Evolutionary conservation across 2,329 filamentous ascomycete species (phyloP).

Genomic region (Neopestalotiopsis sp.): DNA sequence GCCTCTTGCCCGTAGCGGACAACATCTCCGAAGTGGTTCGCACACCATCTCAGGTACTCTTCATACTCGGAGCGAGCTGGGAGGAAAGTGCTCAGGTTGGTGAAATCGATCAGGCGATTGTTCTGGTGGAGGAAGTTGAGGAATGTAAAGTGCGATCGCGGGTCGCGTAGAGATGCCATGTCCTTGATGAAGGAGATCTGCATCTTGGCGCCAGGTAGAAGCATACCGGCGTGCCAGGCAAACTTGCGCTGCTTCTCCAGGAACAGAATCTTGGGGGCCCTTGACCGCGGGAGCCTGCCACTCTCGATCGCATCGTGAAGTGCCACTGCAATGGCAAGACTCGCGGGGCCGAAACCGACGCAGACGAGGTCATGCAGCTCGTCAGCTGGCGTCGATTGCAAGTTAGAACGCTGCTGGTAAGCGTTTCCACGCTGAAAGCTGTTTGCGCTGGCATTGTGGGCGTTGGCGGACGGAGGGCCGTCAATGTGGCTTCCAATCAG

Average conservation of each 20-base stretch:
- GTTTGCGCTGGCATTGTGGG: constrained; percentile 12
- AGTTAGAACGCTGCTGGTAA: constrained; percentile 41
- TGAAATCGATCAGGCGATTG: constrained; percentile 84
- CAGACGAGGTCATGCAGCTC: constrained; percentile 85
- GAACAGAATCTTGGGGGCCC: constrained; percentile 77
- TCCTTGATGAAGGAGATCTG: constrained; percentile 98
- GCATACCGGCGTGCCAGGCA: constrained; percentile 95
- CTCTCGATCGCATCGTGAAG: constrained; percentile 78
- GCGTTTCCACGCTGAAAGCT: constrained; percentile 12
- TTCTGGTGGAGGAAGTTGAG: constrained; percentile 90
- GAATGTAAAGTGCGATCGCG: constrained; percentile 91
- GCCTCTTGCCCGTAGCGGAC: constrained; percentile 84
- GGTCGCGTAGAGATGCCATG: constrained; percentile 86
- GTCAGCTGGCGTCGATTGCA: constrained; percentile 60
- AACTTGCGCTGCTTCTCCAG: constrained; percentile 85
- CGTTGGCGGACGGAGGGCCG: constrained; percentile 20
- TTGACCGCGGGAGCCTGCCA: constrained; percentile 46
- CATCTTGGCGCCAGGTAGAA: constrained; percentile 92
- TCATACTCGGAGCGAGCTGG: constrained; percentile 89
- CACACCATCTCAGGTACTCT: constrained; percentile 94
- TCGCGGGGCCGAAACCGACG: constrained; percentile 91
- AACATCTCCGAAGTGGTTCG: constrained; percentile 74
- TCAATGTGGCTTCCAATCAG: constrained; percentile 34
- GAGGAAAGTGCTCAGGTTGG: constrained; percentile 87
- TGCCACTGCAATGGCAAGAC: constrained; percentile 86